These are phyloP conservation scores for Xerocomus amazonicus DNA, from an alignment of 1,284 basidiomycete species.

Conservation along the genomic window DNA sequence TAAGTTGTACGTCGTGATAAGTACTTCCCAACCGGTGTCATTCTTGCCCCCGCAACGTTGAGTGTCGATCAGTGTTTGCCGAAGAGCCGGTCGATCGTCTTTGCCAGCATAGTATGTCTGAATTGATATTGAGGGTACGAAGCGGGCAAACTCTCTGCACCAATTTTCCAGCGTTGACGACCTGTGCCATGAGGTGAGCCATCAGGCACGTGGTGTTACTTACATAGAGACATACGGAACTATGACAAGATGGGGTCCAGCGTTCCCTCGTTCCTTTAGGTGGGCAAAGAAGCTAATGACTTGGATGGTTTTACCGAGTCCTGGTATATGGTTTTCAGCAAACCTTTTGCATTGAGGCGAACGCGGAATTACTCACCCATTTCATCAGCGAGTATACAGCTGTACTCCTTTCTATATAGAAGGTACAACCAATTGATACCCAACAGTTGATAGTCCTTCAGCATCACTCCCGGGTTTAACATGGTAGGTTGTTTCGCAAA, in stretches of 20 bases:
- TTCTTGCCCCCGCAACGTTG: slow-evolving; percentile 42
- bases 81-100: slow-evolving; percentile 77
- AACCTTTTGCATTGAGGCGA: not conserved
- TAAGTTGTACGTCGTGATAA: slow-evolving; percentile 95
- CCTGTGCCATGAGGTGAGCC: slow-evolving; percentile 37
- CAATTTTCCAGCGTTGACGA: slow-evolving; percentile 98
- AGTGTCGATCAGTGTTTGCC: slow-evolving; percentile 68
- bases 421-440: slow-evolving; percentile 98
- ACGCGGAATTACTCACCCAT: slow-evolving; percentile 65
- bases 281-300: slow-evolving; percentile 96
- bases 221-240: slow-evolving; percentile 73
- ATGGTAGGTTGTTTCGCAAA: slow-evolving; percentile 74
- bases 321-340: slow-evolving; percentile 37
- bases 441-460: slow-evolving; percentile 96
- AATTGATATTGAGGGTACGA: slow-evolving; percentile 84
- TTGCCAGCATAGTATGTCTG: slow-evolving; percentile 94
- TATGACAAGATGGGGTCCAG: slow-evolving; percentile 89
- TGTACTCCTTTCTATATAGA: slow-evolving; percentile 76
- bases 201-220: slow-evolving; percentile 35
- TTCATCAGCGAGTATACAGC: slow-evolving; percentile 97
- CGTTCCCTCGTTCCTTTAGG: slow-evolving; percentile 73
- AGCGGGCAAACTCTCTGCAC: slow-evolving; percentile 93
- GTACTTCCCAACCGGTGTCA: slow-evolving; percentile 79
- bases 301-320: slow-evolving; percentile 97
- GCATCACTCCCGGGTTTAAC: slow-evolving; percentile 65